Conservation (phyloP, 1,284 basidiomycete genomes). For the Ceratobasidium papillatum region DNA sequence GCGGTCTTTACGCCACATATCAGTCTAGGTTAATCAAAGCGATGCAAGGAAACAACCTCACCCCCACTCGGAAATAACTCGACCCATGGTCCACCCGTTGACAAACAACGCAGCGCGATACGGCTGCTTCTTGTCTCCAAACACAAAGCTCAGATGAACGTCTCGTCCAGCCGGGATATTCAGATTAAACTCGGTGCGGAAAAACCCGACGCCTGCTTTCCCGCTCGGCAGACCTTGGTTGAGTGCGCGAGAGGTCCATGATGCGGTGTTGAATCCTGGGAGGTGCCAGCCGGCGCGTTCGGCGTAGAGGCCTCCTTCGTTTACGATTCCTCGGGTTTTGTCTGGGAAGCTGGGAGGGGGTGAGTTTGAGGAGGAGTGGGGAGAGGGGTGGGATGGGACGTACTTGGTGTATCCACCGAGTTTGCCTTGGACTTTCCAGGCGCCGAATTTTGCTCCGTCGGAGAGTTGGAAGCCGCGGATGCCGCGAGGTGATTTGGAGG, state of each 20-base stretch:
- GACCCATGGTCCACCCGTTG: slow-evolving; percentile 88
- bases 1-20: slow-evolving; percentile 60
- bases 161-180: slow-evolving; percentile 66
- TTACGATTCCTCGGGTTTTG: slow-evolving; percentile 71
- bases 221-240: slow-evolving; percentile 64
- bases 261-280: slow-evolving; percentile 71
- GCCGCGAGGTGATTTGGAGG: slow-evolving; percentile 73
- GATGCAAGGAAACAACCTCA: slow-evolving; percentile 48
- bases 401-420: slow-evolving; percentile 76
- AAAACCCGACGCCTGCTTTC: slow-evolving; percentile 77
- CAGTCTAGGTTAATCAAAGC: not conserved
- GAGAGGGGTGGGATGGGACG: slow-evolving; percentile 45
- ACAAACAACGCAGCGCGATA: slow-evolving; percentile 78
- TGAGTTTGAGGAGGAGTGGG: not conserved
- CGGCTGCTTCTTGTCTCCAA: slow-evolving; percentile 54
- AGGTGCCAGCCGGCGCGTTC: slow-evolving; percentile 85
- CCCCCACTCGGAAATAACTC: slow-evolving; percentile 75
- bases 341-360: slow-evolving; percentile 67
- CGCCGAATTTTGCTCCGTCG: slow-evolving; percentile 64
- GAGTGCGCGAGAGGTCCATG: slow-evolving; percentile 65
- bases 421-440: slow-evolving; percentile 86
- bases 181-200: slow-evolving; percentile 75
- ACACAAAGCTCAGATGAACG: slow-evolving; percentile 72
- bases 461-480: slow-evolving; percentile 74
- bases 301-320: slow-evolving; percentile 83